Evolutionary conservation across 495 filamentous ascomycete species (phyloP), one percentile per base, ranked within the genome.

Genomic region (Aspergillus taichungensis): DNA sequence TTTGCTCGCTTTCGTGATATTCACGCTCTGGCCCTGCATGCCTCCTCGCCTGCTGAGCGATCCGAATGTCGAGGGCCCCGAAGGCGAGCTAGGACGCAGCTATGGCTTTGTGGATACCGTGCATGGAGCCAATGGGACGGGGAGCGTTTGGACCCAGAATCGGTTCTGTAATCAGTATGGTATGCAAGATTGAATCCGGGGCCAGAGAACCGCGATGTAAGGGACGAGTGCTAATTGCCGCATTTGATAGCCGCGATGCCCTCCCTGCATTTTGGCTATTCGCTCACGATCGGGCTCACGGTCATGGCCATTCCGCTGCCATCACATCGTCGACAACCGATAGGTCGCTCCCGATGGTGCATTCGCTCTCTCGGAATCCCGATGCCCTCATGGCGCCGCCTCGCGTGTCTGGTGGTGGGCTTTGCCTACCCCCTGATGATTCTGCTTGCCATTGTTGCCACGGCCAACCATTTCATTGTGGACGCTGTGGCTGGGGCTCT

Each of bases 21-120:
- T 88, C 61, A 85, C 82, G 0, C 53, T 82, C 14, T 88, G 83
- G 79, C 85, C 83, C 3, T 88, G 83, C 63, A 88, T 88, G 85
- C 85, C 85, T 1, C 85, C 85, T 13, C 74, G 85, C 9, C 64
- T 90, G 45, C 67, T 90, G 32, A 75, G 71, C 39, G 77, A 79
- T 36, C 56, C 71, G 30, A 59, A 61, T 34, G 64, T 66, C 2
- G 37, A 63, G 24, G 74, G 71, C 3, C 43, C 57, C 0, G 63
- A 64, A 12, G 75, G 64, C 30, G 61, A 72, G 6, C 42, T 75
- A 46, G 75, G 72, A 29, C 64, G 77, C 38, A 68, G 70, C 33
- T 87, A 76, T 60, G 79, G 83, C 7, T 90, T 88, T 47, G 69
- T 85, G 3, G 84, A 88, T 53, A 88, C 84, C 0, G 85, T 89